Base-by-base conservation (phyloP, 768 basidiomycete species). In the Termitomyces heimii region DNA sequence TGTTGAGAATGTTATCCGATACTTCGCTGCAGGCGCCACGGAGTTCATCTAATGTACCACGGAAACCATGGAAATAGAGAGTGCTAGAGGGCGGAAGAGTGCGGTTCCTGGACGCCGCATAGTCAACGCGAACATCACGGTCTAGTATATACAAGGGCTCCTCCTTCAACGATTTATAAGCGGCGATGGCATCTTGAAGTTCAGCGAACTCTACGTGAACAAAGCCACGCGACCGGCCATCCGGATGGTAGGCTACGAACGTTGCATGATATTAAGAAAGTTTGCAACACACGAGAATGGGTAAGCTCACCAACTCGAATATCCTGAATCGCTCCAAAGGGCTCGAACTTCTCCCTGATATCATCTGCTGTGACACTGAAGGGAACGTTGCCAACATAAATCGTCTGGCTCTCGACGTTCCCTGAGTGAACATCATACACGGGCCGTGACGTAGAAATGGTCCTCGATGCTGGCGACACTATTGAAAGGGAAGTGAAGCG, bases 341-440 rank as follows among this genome's bases (percentile, higher is more conserved):
- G 65, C 22, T 63, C 66, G 61, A 83, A 78, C 18, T 71, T 68
- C 4, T 75, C 71, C 40, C 67, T 56, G 12, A 85, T 48, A 45
- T 82, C 72, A 22, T 65, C 67, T 58, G 74, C 76, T 1, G 72
- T 74, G 39, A 69, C 62, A 18, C 63, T 69, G 65, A 70, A 88
- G 49, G 82, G 80, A n/a, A 85, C n/a, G 60, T 84, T 85, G 9
- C 74, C 78, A 32, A 82, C 61, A 44, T 68, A 84, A 50, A 84
- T 62, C 3, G 70, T 71, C 10, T 67, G 67, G n/a, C 66, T 68
- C 31, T 50, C 49, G 12, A 8, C 1, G 28, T 29, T 44, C 35
- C n/a, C n/a, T 7, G 1, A 2, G 18, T 2, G 5, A 10, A 1
- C n/a, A 29, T 32, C 18, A 46, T 54, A 45, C 5, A 58, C 47